Conservation (phyloP, 2,329 filamentous ascomycete genomes). For the Penicillium sp. region DNA sequence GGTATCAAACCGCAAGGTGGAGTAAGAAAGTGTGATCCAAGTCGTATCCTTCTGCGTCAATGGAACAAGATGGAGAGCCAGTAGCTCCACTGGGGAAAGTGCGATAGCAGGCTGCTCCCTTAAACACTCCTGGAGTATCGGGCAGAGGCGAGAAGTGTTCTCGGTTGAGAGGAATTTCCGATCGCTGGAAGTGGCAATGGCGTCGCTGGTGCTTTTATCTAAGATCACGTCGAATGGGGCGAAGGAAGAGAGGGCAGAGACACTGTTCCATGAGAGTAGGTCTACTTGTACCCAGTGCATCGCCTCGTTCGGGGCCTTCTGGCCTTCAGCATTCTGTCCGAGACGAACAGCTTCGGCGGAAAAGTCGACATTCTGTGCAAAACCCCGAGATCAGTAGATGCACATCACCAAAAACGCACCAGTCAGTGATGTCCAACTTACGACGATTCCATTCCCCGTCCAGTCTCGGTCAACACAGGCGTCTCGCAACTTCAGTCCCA, state of each 20-base stretch:
- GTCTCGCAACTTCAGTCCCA: slow-evolving; percentile 33
- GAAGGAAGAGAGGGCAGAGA: slow-evolving; percentile 23
- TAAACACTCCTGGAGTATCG: slow-evolving; percentile 20
- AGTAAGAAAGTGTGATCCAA: slow-evolving; percentile 38
- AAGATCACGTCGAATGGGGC: slow-evolving; percentile 35
- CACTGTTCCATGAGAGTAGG: slow-evolving; percentile 32
- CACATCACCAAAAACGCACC: too few relatives aligned
- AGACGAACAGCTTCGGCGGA: slow-evolving; percentile 39
- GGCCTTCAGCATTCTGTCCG: slow-evolving; percentile 26
- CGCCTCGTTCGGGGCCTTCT: slow-evolving; percentile 17
- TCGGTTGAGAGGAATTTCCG: slow-evolving; percentile 14
- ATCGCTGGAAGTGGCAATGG: slow-evolving; percentile 32
- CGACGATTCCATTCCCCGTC: slow-evolving; percentile 33
- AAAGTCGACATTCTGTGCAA: slow-evolving; percentile 36
- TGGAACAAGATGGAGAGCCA: slow-evolving; percentile 33
- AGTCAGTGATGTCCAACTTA: too few relatives aligned
- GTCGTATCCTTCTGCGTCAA: slow-evolving; percentile 28
- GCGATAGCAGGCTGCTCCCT: slow-evolving; percentile 9
- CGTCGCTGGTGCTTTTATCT: slow-evolving; percentile 40
- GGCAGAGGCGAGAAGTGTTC: slow-evolving; percentile 18
- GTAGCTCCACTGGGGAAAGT: slow-evolving; percentile 36
- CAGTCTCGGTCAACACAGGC: slow-evolving; percentile 27
- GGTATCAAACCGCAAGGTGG: slow-evolving; percentile 33
- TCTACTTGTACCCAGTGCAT: slow-evolving; percentile 36
- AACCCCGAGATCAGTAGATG: not conserved